These are phyloP conservation scores for Fragilaria crotonensis DNA, from an alignment of 108 stramenopile species.

Conservation along the genomic window DNA sequence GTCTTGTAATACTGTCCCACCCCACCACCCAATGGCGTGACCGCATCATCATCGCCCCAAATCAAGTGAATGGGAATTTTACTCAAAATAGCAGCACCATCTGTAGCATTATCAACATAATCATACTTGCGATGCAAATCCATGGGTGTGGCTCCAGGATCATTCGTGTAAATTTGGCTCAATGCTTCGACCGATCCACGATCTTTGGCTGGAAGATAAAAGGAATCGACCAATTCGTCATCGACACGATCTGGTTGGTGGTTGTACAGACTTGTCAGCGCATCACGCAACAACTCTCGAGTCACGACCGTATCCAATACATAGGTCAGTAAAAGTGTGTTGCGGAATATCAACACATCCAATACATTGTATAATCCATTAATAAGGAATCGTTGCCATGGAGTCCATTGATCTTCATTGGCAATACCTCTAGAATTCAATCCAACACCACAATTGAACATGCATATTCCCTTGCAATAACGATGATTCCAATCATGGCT, in stretches of 20 bases:
- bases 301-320: constrained; percentile 45
- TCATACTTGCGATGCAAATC: constrained; percentile 39
- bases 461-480: constrained; percentile 44
- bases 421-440: constrained; percentile 41
- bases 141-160: constrained; percentile 54
- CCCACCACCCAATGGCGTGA: constrained; percentile 39
- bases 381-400: constrained; percentile 19
- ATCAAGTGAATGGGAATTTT: constrained; percentile 48
- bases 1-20: constrained; percentile 49
- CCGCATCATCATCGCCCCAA: constrained; percentile 48
- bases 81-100: constrained; percentile 1
- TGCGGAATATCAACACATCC: constrained; percentile 42
- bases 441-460: constrained; percentile 60
- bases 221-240: constrained; percentile 55
- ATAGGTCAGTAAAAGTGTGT: constrained; percentile 30
- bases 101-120: background rate
- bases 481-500: too few species aligned
- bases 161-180: constrained; percentile 58
- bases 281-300: constrained; percentile 36
- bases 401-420: constrained; percentile 25
- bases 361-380: constrained; percentile 35
- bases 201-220: constrained; percentile 43
- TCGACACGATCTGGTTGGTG: constrained; percentile 33
- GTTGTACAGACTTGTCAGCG: constrained; percentile 34
- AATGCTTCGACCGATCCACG: constrained; percentile 42